A percentile compares a stretch with the other conserved stretches of the same genome.
Evolutionary conservation across 352 stramenopile species (phyloP).

Genomic region (Globisporangium alternatum): DNA sequence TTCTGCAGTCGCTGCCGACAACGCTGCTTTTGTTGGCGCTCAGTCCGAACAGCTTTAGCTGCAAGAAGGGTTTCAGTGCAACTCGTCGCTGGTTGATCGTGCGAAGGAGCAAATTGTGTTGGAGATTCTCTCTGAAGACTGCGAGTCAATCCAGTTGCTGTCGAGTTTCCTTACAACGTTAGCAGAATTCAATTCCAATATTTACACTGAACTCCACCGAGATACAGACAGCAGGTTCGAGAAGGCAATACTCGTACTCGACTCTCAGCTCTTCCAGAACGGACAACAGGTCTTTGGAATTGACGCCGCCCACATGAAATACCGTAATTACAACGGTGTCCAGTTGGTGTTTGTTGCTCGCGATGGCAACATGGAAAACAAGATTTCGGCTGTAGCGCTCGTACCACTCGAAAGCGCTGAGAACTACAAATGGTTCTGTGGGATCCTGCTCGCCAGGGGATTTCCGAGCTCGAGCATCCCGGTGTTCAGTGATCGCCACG

Average conservation of each 20-base stretch:
- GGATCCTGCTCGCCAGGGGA: background rate
- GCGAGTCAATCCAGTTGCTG: background rate
- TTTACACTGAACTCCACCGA: background rate
- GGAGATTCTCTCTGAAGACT: background rate
- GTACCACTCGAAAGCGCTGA: background rate
- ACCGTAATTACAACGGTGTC: too few relatives aligned
- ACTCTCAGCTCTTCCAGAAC: background rate
- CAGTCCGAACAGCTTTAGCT: background rate
- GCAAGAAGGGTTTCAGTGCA: background rate
- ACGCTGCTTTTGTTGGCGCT: too few relatives aligned
- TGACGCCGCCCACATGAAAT: background rate
- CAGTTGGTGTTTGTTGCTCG: too few relatives aligned
- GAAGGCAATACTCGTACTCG: background rate
- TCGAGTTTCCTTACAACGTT: background rate
- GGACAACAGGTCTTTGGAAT: background rate
- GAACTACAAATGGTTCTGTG: background rate
- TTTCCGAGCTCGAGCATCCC: background rate
- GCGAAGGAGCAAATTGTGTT: background rate
- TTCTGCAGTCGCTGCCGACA: background rate
- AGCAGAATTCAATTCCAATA: background rate
- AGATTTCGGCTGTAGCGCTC: too few relatives aligned
- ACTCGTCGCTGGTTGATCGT: background rate
- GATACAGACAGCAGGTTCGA: background rate
- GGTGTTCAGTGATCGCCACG: background rate
- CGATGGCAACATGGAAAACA: too few relatives aligned